Evolutionary conservation across 2,329 filamentous ascomycete genomes (phyloP), one percentile per base, ranked within the genome.

Genomic region (Lecanosticta acicola): DNA sequence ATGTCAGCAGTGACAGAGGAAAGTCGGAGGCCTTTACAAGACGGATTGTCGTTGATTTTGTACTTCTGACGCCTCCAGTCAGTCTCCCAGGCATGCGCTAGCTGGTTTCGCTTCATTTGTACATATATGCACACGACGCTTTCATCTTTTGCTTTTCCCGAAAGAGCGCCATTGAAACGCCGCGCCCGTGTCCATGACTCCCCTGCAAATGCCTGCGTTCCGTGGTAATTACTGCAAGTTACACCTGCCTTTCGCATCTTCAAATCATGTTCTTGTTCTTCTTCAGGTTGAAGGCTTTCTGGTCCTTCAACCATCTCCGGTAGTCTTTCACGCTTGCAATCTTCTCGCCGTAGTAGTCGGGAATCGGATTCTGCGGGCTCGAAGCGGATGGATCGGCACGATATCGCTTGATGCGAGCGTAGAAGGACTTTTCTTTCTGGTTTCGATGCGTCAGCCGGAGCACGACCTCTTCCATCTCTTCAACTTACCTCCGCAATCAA

Each of bases 261-360:
- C 67, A 83, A 53, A 83, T 69, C 67, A 82, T 81, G 60, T 71
- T 79, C 56, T 73, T 80, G 66, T 81, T 83, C 80, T 94, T 94
- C 75, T 89, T 89, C 46, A 73, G 59, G 73, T 94, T 95, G 72
- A 95, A 98, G 8, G 90, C 91, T 52, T 91, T 78, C 75, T 97
- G 93, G 64, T 98, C 93, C 76, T 95, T 97, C 62, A 98, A 72
- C 93, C 93, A 98, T 67, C 88, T 84, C 61, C 93, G 77, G 68
- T 97, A 98, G 38, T 87, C 90, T 43, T 83, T 77, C 17, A 97
- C 88, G 60, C 89, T 95, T 41, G 86, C 87, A 60, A 98, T 95
- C 77, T 96, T 97, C 73, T 98, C 93, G 60, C 93, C 93, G 63
- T 98, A 98, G 71, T 95, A 98, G 66, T 98, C 93, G 35, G 91